Base-by-base conservation (phyloP, 495 filamentous ascomycete genomes). In the Penicillium paradoxum region DNA sequence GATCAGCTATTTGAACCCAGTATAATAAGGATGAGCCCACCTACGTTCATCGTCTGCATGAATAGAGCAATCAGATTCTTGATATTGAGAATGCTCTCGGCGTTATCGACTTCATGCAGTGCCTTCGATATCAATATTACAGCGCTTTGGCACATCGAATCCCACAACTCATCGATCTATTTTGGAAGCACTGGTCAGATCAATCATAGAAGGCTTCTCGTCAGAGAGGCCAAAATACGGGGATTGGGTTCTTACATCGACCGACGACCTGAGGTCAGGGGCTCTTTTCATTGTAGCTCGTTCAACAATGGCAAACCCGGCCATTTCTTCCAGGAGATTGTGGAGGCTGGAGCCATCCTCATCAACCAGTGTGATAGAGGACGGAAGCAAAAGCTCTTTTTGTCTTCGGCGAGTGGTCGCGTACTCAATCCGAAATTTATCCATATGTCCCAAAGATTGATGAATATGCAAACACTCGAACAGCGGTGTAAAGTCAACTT, bases 391-490 rank as follows among this genome's bases (percentile, higher is more conserved):
- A 5, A 99, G 71, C 34, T 97, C 95, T 64, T 96, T 97, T 69
- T 99, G 93, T 48, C 85, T 84, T 54, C 89, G 79, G 57, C 93
- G 82, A 25, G 91, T 96, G 27, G 86, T 86, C 18, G 90, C 89
- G 77, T 97, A 99, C 58, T 95, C 90, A 30, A 83, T 76, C 34
- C 87, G 81, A 64, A 99, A 97, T 50, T 86, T 90, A 53, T 97
- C 92, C 54, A 83, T 89, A 56, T 95, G 90, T 1, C 93, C 93
- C 3, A 99, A 75, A 2, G 95, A 91, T 57, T 97, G 90, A 59
- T 99, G 91, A 47, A 97, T 99, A 69, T 97, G 93, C 55, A 97
- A 65, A 55, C 90, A 95, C 70, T 99, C 95, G 62, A 96, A 95
- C 15, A 99, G 76, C 2, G 93, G 93, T 0, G 88, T 90, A 58